phyloP scores from a whole-genome alignment of 225 moss, liverwort and hornwort genomes.

The Pleurozium schreberi region DNA sequence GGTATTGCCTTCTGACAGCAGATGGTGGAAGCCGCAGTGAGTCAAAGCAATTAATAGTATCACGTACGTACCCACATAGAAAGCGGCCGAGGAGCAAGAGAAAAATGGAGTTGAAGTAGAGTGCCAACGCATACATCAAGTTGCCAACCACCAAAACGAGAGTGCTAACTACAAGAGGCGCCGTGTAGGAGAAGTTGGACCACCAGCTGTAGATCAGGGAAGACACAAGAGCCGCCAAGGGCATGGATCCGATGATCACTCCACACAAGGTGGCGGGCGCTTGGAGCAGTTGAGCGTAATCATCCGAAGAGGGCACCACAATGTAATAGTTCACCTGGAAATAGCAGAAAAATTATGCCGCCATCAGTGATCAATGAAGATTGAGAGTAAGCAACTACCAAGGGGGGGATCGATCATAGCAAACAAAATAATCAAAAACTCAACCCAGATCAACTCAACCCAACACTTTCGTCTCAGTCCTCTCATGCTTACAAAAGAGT shows the following conservation, averaged over 20 bases:
- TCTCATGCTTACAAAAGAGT: not conserved
- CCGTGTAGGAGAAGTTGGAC: slow-evolving; percentile 51
- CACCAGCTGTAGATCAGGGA: slow-evolving; percentile 54
- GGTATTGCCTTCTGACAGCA: not conserved
- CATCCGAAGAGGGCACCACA: slow-evolving; percentile 55
- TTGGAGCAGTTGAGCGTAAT: slow-evolving; percentile 31
- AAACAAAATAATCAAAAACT: no score
- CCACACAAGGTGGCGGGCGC: slow-evolving; percentile 57
- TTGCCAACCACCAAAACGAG: slow-evolving; percentile 38
- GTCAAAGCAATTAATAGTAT: not conserved
- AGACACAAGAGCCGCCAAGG: slow-evolving; percentile 43
- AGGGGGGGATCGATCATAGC: not conserved
- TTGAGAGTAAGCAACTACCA: not conserved
- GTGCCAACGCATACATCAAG: slow-evolving; percentile 47
- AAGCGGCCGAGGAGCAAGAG: slow-evolving; percentile 43
- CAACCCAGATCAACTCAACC: no score
- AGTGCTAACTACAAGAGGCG: slow-evolving; percentile 47
- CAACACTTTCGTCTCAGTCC: no score
- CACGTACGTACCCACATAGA: slow-evolving; percentile 48
- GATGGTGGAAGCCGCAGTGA: not conserved
- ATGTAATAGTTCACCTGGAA: slow-evolving; percentile 59
- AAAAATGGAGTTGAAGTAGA: slow-evolving; percentile 51
- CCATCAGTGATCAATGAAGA: not conserved
- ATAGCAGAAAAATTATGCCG: not conserved
- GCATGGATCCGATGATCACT: slow-evolving; percentile 60